Percentiles rank a stretch among this genome's conserved stretches.
phyloP scores from a whole-genome alignment of 2,329 filamentous ascomycete species.

The Paecilomyces dactylethromorphus region DNA sequence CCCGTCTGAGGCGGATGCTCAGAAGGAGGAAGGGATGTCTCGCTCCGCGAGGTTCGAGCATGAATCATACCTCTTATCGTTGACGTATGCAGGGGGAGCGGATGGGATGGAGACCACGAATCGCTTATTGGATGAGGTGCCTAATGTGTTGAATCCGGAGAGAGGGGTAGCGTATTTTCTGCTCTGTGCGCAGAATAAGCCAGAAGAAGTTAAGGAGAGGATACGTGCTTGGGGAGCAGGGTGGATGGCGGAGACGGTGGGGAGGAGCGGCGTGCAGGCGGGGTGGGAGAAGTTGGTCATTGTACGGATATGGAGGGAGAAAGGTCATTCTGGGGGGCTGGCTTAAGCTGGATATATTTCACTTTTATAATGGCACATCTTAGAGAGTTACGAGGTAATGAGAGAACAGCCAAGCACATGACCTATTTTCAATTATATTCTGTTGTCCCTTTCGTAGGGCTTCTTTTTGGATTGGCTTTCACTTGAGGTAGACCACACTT shows the following conservation, averaged over 20 bases:
- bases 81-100: slow-evolving; percentile 81
- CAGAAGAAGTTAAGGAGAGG: slow-evolving; percentile 61
- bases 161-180: slow-evolving; percentile 82
- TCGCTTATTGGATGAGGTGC: slow-evolving; percentile 64
- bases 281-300: slow-evolving; percentile 95
- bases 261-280: slow-evolving; percentile 74
- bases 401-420: neutral
- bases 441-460: neutral
- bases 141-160: slow-evolving; percentile 52
- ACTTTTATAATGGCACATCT: neutral
- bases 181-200: slow-evolving; percentile 85
- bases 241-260: slow-evolving; percentile 74
- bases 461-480: neutral
- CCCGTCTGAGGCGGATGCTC: slow-evolving; percentile 19
- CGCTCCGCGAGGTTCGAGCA: slow-evolving; percentile 56
- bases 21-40: slow-evolving; percentile 18
- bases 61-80: slow-evolving; percentile 73
- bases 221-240: slow-evolving; percentile 51
- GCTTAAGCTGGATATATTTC: too few relatives aligned
- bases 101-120: slow-evolving; percentile 95
- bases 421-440: neutral
- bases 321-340: neutral
- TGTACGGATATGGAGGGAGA: slow-evolving; percentile 68
- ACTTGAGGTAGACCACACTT: neutral
- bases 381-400: neutral